Base-by-base conservation (phyloP, 108 stramenopile genomes). In the Cyclotella cryptica region DNA sequence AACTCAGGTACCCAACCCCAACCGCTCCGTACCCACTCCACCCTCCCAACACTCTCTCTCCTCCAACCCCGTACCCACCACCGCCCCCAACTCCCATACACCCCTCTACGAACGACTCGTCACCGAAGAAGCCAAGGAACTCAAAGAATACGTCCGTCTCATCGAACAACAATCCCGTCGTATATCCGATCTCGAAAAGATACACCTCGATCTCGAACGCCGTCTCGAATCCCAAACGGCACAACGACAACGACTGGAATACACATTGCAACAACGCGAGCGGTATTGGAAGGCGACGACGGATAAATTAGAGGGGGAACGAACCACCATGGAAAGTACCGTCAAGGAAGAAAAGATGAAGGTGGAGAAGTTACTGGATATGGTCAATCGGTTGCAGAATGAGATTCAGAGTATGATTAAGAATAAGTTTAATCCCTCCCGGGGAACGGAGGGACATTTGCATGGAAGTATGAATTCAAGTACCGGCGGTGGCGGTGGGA, bases 61-160 rank as follows among this genome's bases (percentile, higher is more conserved):
- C 43, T 12, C 51, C 46, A 9, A 46, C 57, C n/a, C 77, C 42
- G 39, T 54, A 29, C 28, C 60, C 74, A 60, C 51, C 62, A 13
- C 44, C 72, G 13, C 43, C 18, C 30, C 21, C 28, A 66, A 55
- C 42, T 57, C 78, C 41, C 70, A 79, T 70, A 79, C 86, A 21
- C 86, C 86, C 21, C 84, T 87, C 41, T 87, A 84, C 69, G 86
- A 87, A 43, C 70, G 86, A 14, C 70, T 87, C 43, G 86, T 84
- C 18, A 70, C 80, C 61, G 86, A 87, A 66, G 86, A 87, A 72
- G 80, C 80, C 42, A 75, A 79, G 51, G 85, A 84, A 58, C 41
- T 84, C 14, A 83, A 79, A 59, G 83, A 80, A 77, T 84, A 84
- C 79, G 60, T 80, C 44, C 79, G 84, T 18, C 53, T 87, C 24